Conservation (phyloP, 2,329 filamentous ascomycete species). For the Dactylonectria estremocensis region DNA sequence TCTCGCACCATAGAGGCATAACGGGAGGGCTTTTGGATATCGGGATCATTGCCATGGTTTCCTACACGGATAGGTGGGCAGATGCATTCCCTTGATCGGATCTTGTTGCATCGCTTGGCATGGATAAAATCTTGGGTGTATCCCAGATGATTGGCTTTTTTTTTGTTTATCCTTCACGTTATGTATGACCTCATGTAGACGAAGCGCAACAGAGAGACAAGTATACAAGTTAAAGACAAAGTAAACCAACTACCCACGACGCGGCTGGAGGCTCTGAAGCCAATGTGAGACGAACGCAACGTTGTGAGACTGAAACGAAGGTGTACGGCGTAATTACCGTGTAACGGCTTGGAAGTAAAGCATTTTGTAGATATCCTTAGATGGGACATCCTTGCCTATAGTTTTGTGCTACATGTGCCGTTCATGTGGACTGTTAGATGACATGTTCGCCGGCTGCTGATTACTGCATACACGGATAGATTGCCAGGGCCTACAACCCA, state of each 20-base stretch:
- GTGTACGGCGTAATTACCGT: background rate
- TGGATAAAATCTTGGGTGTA: background rate
- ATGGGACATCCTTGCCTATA: background rate
- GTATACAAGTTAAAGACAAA: background rate
- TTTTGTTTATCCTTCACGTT: background rate
- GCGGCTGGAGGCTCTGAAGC: background rate
- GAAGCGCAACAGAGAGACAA: conserved; percentile 4
- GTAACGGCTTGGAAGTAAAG: no score
- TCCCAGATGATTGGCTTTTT: conserved; percentile 1
- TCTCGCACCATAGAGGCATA: conserved; percentile 21
- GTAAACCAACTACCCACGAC: background rate
- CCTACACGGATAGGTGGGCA: background rate
- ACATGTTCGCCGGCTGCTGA: conserved; percentile 17
- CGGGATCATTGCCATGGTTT: background rate
- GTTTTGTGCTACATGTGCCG: conserved; percentile 1
- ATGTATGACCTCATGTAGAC: conserved; percentile 12
- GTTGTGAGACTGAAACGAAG: background rate
- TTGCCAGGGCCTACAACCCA: conserved; percentile 11
- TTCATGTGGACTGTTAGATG: conserved; percentile 3
- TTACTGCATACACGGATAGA: no score
- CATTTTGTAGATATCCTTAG: background rate
- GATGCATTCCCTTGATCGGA: conserved; percentile 1
- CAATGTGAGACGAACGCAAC: background rate
- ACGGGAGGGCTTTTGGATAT: background rate
- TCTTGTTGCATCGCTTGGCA: conserved; percentile 2